Conservation (phyloP, 2,329 filamentous ascomycete genomes). For the Colletotrichum lindemuthianum region DNA sequence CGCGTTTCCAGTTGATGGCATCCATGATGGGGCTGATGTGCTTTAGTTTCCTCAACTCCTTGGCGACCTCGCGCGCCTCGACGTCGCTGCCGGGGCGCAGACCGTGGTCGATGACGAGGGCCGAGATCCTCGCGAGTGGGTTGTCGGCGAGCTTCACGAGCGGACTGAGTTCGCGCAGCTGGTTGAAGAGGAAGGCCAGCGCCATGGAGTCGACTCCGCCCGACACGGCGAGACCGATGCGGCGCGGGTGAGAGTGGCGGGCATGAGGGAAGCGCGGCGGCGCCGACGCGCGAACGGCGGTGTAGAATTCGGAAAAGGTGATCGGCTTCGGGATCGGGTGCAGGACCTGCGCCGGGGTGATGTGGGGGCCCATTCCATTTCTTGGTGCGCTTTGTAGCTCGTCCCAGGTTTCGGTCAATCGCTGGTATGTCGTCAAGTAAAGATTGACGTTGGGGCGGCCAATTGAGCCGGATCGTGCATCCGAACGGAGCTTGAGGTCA, state of each 20-base stretch:
- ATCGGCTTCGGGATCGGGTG: conserved; percentile 52
- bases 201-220: conserved; percentile 99
- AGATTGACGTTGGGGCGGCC: too few species aligned
- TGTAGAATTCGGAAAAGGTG: conserved; percentile 49
- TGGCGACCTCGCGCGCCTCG: conserved; percentile 62
- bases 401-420: background rate
- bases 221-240: conserved; percentile 79
- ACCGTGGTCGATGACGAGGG: conserved; percentile 67
- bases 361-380: conserved; percentile 30
- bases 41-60: conserved; percentile 48
- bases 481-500: background rate
- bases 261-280: conserved; percentile 59
- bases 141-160: conserved; percentile 56
- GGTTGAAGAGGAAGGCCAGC: conserved; percentile 77
- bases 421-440: background rate
- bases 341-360: conserved; percentile 41
- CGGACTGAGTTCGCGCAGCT: conserved; percentile 48
- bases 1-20: conserved; percentile 60
- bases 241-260: conserved; percentile 46
- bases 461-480: too few species aligned
- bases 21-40: conserved; percentile 42
- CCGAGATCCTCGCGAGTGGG: conserved; percentile 52
- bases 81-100: conserved; percentile 60
- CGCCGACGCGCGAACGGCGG: conserved; percentile 62
- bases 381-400: background rate